Conservation (phyloP, 2,329 filamentous ascomycete genomes). For the Talaromyces sp. region DNA sequence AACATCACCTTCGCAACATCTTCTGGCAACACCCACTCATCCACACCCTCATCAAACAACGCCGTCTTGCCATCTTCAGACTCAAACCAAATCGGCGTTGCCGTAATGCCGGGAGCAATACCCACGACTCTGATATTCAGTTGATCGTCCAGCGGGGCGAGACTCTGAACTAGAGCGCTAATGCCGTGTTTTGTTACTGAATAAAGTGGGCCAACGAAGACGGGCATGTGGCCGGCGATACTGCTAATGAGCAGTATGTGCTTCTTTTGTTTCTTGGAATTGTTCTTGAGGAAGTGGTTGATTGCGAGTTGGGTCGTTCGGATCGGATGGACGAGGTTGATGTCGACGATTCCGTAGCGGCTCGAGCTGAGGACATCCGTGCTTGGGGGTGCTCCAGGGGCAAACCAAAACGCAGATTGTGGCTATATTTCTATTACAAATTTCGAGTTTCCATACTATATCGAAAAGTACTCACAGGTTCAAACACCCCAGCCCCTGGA, state of each 20-base stretch:
- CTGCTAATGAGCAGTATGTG: conserved; percentile 45
- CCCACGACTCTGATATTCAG: conserved; percentile 55
- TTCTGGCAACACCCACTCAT: conserved; percentile 55
- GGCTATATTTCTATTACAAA: conserved; percentile 10
- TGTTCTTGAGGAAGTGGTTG: conserved; percentile 35
- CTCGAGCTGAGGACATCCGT: conserved; percentile 33
- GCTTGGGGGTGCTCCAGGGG: conserved; percentile 39
- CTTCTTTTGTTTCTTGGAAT: conserved; percentile 19
- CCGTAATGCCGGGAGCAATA: conserved; percentile 57
- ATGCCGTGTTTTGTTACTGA: conserved; percentile 46
- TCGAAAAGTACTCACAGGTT: conserved; percentile 18
- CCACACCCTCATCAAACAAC: conserved; percentile 35
- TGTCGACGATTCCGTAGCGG: conserved; percentile 44
- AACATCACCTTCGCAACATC: conserved; percentile 57
- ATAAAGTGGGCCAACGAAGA: conserved; percentile 41
- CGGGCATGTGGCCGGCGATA: conserved; percentile 38
- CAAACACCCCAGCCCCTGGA: conserved; percentile 41
- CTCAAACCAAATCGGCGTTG: conserved; percentile 56
- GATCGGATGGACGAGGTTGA: conserved; percentile 49
- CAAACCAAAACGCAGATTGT: conserved; percentile 47
- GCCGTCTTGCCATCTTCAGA: conserved; percentile 50
- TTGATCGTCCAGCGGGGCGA: conserved; percentile 44
- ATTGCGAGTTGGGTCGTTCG: conserved; percentile 48
- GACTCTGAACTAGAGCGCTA: conserved; percentile 44
- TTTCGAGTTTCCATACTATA: too few relatives aligned